These are phyloP conservation scores for Sporothrix mexicana DNA, from an alignment of 2,329 filamentous ascomycete genomes.

Conservation along the genomic window DNA sequence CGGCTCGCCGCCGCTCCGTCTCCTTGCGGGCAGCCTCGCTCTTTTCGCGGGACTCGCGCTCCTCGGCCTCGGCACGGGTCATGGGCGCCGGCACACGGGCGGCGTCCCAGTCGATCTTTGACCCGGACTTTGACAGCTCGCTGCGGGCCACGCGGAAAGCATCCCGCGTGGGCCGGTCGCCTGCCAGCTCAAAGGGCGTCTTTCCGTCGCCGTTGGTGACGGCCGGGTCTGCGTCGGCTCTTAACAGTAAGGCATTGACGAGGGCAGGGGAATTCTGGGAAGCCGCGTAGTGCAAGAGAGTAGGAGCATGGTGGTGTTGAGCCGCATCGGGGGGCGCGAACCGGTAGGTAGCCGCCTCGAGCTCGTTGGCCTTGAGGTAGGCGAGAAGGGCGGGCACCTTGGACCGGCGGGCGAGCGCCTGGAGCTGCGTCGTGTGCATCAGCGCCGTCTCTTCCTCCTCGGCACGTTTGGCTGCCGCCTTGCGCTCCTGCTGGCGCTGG, in stretches of 20 bases:
- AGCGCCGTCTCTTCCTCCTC: conserved; percentile 84
- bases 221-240: conserved; percentile 76
- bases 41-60: conserved; percentile 72
- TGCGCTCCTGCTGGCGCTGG: conserved; percentile 39
- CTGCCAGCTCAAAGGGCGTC: conserved; percentile 83
- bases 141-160: conserved; percentile 87
- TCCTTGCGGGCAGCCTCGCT: conserved; percentile 71
- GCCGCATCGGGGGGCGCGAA: conserved; percentile 72
- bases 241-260: conserved; percentile 76
- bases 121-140: conserved; percentile 77
- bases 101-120: conserved; percentile 69
- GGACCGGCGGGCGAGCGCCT: conserved; percentile 84
- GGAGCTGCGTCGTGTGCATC: conserved; percentile 87
- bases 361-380: conserved; percentile 77
- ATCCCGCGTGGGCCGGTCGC: conserved; percentile 84
- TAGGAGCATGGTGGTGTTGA: conserved; percentile 74
- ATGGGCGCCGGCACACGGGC: conserved; percentile 75
- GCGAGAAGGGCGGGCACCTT: conserved; percentile 86
- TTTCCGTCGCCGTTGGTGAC: conserved; percentile 75
- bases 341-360: conserved; percentile 69
- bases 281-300: conserved; percentile 83
- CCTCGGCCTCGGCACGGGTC: conserved; percentile 72
- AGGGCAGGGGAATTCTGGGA: conserved; percentile 78
- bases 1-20: conserved; percentile 70
- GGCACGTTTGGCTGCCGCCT: conserved; percentile 67